Conservation (phyloP, 805 yeast species). For the Metschnikowia anglica region DNA sequence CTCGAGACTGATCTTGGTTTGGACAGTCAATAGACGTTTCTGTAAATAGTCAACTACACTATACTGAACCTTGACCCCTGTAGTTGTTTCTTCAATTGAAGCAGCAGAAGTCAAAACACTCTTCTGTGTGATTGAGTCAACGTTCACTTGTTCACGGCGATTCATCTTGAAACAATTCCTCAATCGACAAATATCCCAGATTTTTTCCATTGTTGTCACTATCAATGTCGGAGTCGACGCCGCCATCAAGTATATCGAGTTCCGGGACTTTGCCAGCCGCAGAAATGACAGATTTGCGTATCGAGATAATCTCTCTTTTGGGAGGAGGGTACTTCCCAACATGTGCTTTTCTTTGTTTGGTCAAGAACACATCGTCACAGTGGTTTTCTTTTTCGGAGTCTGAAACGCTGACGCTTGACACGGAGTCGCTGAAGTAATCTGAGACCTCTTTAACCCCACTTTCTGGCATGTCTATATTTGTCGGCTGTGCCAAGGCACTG, state of each 20-base stretch:
- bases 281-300: neutral
- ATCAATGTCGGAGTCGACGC: neutral
- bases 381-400: conserved; percentile 1
- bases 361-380: neutral
- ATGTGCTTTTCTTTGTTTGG: neutral
- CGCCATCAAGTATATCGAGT: conserved; percentile 3
- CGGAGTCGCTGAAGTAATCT: conserved; percentile 15
- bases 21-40: conserved; percentile 1
- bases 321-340: neutral
- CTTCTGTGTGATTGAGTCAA: neutral
- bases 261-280: conserved; percentile 1
- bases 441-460: conserved; percentile 2
- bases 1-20: too few relatives aligned
- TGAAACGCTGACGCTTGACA: conserved; percentile 7
- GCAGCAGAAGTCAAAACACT: too few relatives aligned
- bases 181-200: conserved; percentile 21
- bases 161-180: conserved; percentile 21
- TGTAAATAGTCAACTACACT: conserved; percentile 7
- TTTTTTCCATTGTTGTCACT: neutral
- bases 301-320: neutral
- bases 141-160: neutral
- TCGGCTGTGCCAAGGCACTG: neutral
- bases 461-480: neutral
- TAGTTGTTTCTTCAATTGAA: too few relatives aligned
- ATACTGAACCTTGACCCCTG: neutral